Base-by-base conservation (phyloP, 352 stramenopile species). In the Peronospora farinosa region DNA sequence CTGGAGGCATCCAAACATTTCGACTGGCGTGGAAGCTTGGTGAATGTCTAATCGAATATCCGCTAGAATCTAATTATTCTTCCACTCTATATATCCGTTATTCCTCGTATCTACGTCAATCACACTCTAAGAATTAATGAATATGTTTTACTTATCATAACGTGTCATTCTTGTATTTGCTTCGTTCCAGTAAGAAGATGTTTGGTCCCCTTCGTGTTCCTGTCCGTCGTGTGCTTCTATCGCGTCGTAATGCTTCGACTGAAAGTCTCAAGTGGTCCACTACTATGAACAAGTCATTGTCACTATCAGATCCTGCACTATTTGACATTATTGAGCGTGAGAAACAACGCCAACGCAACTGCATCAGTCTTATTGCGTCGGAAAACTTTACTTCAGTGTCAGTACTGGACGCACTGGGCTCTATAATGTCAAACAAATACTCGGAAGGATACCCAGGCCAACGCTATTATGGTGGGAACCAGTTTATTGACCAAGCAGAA, bases 361-460 rank as follows among this genome's bases (percentile, higher is more conserved):
- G 76, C 60, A 82, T 99, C 45, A 97, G 96, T 35, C 84, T 99
- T 16, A 99, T 99, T 70, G 97, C 97, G 37, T 98, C 92, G n/a
- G 97, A 99, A 71, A 99, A 99, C 78, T 99, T 98, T 59, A 99
- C 97, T 30, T 98, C 86, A 5, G 87, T 86, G 40, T 85, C 96
- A 11, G 97, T 99, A 28, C 86, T 98, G 57, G 92, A 99, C 66
- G 95, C 95, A 10, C 72, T 99, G 27, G 97, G 97, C 27, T 98
- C 92, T 7, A 91, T 98, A 51, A 95, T 99, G 75, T 98, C 87
- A 27, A 99, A 99, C 79, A 99, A 99, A 76, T 98, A 98, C 77
- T 96, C 86, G 85, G 94, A 98, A 60, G 94, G 92, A 0, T 99
- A 99, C 81, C 96, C 96, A 7, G 94, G 92, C 27, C 69, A 79